Conservation (phyloP, 2,329 filamentous ascomycete species). For the Lecanicillium sp. region DNA sequence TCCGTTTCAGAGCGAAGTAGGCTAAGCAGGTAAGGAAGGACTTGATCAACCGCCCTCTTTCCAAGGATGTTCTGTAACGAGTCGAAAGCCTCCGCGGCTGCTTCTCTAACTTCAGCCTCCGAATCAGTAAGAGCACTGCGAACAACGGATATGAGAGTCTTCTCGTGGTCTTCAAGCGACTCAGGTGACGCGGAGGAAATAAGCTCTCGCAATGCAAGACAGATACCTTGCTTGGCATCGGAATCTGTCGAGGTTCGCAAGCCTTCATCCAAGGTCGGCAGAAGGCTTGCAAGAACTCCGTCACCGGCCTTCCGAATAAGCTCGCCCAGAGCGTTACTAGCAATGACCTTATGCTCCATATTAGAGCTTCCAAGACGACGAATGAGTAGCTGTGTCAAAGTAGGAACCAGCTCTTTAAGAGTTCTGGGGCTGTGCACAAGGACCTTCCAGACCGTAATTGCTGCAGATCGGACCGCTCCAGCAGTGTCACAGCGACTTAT, state of each 20-base stretch:
- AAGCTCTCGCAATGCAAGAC: conserved; percentile 88
- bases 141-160: conserved; percentile 88
- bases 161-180: conserved; percentile 87
- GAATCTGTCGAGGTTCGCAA: conserved; percentile 81
- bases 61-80: conserved; percentile 87
- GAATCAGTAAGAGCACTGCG: conserved; percentile 86
- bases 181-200: conserved; percentile 84
- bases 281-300: conserved; percentile 74
- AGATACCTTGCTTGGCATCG: conserved; percentile 94
- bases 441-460: conserved; percentile 93
- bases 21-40: conserved; percentile 83
- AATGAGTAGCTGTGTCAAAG: conserved; percentile 90
- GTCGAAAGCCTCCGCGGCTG: conserved; percentile 95
- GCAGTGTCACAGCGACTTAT: conserved; percentile 97
- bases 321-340: conserved; percentile 91
- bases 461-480: conserved; percentile 78
- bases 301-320: conserved; percentile 96
- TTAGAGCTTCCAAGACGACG: conserved; percentile 88
- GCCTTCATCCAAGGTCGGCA: conserved; percentile 89
- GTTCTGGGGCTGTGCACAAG: conserved; percentile 86
- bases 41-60: conserved; percentile 91
- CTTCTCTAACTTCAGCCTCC: conserved; percentile 83
- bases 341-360: conserved; percentile 98
- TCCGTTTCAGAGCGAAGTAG: conserved; percentile 79
- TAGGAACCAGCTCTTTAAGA: conserved; percentile 91